phyloP scores from a whole-genome alignment of 2,329 filamentous ascomycete genomes.

The Aspergillus piperis region DNA sequence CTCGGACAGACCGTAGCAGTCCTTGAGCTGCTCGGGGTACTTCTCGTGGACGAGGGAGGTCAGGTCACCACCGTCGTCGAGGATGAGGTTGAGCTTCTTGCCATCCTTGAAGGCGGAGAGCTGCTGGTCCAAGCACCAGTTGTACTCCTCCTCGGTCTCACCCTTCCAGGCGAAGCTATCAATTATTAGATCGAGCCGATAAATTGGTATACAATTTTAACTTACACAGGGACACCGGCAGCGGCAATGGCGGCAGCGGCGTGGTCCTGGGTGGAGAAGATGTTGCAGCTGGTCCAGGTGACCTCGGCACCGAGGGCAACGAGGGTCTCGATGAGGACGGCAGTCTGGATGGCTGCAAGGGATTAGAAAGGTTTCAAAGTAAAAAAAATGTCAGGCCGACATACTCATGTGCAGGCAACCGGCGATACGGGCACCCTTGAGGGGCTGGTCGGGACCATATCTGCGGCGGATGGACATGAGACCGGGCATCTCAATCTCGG shows the following conservation, averaged over 20 bases:
- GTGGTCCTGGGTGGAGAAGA: conserved; percentile 99
- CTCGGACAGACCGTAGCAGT: conserved; percentile 97
- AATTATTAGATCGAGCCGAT: neutral
- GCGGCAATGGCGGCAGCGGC: conserved; percentile 97
- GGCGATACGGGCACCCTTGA: conserved; percentile 92
- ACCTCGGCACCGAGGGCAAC: conserved; percentile 93
- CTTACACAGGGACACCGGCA: conserved; percentile 78
- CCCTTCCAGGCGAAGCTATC: conserved; percentile 71
- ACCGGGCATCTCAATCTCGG: conserved; percentile 96
- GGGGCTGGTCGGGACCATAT: conserved; percentile 90
- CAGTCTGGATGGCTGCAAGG: conserved; percentile 83
- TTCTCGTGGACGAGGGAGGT: conserved; percentile 95
- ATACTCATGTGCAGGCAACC: conserved; percentile 97
- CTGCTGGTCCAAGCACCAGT: conserved; percentile 99
- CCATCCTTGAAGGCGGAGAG: conserved; percentile 93
- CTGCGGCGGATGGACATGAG: conserved; percentile 92
- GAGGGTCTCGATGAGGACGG: conserved; percentile 98
- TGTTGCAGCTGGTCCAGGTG: conserved; percentile 99
- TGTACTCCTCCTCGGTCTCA: conserved; percentile 99
- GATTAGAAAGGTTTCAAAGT: conserved; percentile 11
- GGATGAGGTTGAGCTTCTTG: conserved; percentile 97
- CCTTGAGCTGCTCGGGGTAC: conserved; percentile 97
- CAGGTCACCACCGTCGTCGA: conserved; percentile 97
- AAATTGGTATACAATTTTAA: conserved; percentile 29
- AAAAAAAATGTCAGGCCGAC: conserved; percentile 27